Evolutionary conservation across 2,329 filamentous ascomycete species (phyloP).

Genomic region (Diaporthe ilicicola): DNA sequence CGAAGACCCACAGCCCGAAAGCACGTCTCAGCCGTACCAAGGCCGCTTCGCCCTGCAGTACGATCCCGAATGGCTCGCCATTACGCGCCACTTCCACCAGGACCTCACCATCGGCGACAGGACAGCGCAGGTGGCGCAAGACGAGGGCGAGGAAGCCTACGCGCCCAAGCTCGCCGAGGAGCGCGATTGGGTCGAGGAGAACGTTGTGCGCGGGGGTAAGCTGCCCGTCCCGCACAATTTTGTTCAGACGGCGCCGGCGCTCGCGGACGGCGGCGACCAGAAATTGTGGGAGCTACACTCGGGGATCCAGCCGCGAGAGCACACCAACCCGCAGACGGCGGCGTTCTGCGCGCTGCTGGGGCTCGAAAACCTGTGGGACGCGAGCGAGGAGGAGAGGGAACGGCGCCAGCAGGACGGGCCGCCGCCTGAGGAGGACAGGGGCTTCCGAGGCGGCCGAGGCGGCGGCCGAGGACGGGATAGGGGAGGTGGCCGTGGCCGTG

Average conservation of each 20-base stretch:
- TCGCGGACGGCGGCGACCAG: constrained; percentile 57
- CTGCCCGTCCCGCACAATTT: constrained; percentile 84
- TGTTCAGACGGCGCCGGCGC: constrained; percentile 75
- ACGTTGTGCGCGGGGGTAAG: constrained; percentile 70
- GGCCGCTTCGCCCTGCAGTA: constrained; percentile 73
- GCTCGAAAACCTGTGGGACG: constrained; percentile 79
- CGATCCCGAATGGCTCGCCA: constrained; percentile 95
- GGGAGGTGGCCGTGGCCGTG: constrained; percentile 46
- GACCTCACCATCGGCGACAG: constrained; percentile 71
- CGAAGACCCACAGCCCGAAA: constrained; percentile 33
- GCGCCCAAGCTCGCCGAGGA: constrained; percentile 72
- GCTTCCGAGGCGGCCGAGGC: constrained; percentile 39
- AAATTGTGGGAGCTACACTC: constrained; percentile 44
- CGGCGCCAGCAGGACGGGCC: constrained; percentile 68
- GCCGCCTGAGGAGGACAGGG: constrained; percentile 47
- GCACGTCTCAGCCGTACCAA: constrained; percentile 1
- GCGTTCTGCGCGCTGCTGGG: constrained; percentile 81
- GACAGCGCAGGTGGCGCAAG: constrained; percentile 58
- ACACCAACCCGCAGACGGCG: constrained; percentile 87
- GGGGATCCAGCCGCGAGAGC: constrained; percentile 75
- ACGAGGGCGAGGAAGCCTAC: constrained; percentile 77
- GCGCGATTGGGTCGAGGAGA: constrained; percentile 80
- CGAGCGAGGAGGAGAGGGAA: constrained; percentile 74
- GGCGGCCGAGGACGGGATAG: constrained; percentile 42
- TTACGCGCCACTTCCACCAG: constrained; percentile 81